Base-by-base conservation (phyloP, 2,329 filamentous ascomycete species). In the Colletotrichum theobromicola region DNA sequence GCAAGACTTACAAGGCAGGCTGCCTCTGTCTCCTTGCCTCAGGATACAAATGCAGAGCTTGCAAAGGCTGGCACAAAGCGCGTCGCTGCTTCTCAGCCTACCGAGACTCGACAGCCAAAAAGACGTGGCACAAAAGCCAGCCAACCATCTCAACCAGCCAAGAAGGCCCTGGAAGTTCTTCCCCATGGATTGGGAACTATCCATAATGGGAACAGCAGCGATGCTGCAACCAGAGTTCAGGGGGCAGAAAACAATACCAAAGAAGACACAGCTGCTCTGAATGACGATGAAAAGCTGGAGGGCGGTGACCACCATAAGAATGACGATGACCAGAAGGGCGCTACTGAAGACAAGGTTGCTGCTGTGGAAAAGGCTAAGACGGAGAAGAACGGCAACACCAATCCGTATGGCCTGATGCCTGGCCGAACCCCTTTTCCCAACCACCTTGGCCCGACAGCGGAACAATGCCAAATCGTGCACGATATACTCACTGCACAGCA, bases 391-490 rank as follows among this genome's bases (percentile, higher is more conserved):
- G 74, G 77, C 2, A 80, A 81, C 67, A 79, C 81, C 5, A 77
- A 78, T 66, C 84, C 84, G 4, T 91, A 91, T 71, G 87, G 88
- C 15, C 79, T 92, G 32, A 90, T 86, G 3, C 89, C 89, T 30
- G 89, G 90, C 28, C 79, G 80, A 67, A 89, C 91, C 1, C 95
- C 94, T 0, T 97, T 93, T 77, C 93, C 94, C 0, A 87, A 93
- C 71, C 93, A 91, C 81, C 78, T 82, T 4, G 89, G 88, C 70
- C 95, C 95, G 0, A 95, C 93, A 0, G 79, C 87, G 0, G 90
- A 92, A 65, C 91, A 94, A 78, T 96, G 94, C 80, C 88, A 93
- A 76, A 88, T 93, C 78, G 93, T 96, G 6, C 90, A 92, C 70
- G 84, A 86, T 1, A 85, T 96, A 3, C 88, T 97, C 0, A 89